phyloP scores from a whole-genome alignment of 2,329 filamentous ascomycete species.

The Parastagonospora avenae region DNA sequence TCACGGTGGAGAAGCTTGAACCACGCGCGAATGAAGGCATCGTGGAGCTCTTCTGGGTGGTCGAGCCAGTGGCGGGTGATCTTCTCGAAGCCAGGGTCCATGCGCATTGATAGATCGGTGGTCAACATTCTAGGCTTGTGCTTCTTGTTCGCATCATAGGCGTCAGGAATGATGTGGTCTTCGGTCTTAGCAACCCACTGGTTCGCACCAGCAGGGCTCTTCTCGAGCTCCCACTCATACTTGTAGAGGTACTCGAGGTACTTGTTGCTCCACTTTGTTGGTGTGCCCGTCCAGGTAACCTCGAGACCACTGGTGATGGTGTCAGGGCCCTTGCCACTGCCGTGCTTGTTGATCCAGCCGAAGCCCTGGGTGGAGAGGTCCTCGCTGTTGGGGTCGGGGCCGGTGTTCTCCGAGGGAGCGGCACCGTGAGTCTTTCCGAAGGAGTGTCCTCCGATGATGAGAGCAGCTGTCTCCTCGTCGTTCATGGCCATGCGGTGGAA shows the following conservation, averaged over 20 bases:
- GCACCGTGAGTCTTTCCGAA: conserved; percentile 85
- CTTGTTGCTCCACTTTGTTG: conserved; percentile 75
- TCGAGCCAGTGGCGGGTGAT: conserved; percentile 72
- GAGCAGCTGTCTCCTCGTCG: conserved; percentile 78
- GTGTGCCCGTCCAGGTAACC: conserved; percentile 79
- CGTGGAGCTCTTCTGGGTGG: conserved; percentile 69
- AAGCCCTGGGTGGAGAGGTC: conserved; percentile 70
- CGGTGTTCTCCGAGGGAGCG: conserved; percentile 66
- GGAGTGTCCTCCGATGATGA: conserved; percentile 78
- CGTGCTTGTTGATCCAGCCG: conserved; percentile 71
- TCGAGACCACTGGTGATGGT: conserved; percentile 78
- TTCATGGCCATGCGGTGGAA: conserved; percentile 84
- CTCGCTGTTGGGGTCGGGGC: conserved; percentile 69
- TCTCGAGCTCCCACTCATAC: conserved; percentile 77
- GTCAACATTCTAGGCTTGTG: conserved; percentile 78
- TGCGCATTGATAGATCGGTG: conserved; percentile 73
- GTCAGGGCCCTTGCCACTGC: conserved; percentile 70
- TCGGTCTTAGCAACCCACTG: conserved; percentile 77
- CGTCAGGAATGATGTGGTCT: conserved; percentile 71
- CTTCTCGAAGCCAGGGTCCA: conserved; percentile 75
- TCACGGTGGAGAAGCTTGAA: conserved; percentile 85
- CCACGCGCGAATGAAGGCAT: conserved; percentile 76
- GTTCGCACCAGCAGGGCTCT: conserved; percentile 76
- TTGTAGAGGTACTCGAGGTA: conserved; percentile 79
- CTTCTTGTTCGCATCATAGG: conserved; percentile 73